These are phyloP conservation scores for Mucuna pruriens DNA, from an alignment of 306 rosid genomes.

Conservation along the genomic window DNA sequence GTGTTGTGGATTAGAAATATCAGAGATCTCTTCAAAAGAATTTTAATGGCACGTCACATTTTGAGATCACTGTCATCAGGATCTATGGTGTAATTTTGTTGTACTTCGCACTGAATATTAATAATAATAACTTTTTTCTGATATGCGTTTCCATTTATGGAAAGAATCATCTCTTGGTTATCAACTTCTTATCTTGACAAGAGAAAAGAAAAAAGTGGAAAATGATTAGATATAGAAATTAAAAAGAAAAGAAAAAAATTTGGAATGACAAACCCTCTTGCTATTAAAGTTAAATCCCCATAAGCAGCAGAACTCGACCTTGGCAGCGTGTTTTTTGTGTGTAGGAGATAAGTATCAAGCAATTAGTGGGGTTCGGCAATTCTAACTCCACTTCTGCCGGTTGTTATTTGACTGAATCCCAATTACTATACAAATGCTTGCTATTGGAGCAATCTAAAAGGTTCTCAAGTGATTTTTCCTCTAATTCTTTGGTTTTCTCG, in stretches of 20 bases:
- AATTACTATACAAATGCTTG: slow-evolving; percentile 33
- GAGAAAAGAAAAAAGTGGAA: neutral
- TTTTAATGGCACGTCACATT: slow-evolving; percentile 9
- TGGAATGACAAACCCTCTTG: neutral
- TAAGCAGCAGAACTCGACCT: neutral
- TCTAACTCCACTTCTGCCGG: neutral
- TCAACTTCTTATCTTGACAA: neutral
- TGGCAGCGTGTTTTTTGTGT: neutral
- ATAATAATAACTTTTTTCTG: neutral
- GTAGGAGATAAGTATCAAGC: neutral
- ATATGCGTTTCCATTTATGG: neutral
- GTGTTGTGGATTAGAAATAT: slow-evolving; percentile 9
- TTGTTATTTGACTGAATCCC: neutral
- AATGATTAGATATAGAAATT: neutral
- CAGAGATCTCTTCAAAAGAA: neutral
- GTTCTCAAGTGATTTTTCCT: slow-evolving; percentile 19
- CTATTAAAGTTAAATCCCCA: neutral
- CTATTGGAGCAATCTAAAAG: slow-evolving; percentile 8
- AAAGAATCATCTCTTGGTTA: neutral
- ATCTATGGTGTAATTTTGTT: slow-evolving; percentile 17
- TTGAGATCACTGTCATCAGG: slow-evolving; percentile 18
- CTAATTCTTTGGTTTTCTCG: slow-evolving; percentile 32
- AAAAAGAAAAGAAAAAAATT: neutral
- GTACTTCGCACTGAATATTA: slow-evolving; percentile 1
- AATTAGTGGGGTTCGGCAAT: neutral